These are phyloP conservation scores for Clitopilus hobsonii DNA, from an alignment of 768 basidiomycete species.

Conservation along the genomic window DNA sequence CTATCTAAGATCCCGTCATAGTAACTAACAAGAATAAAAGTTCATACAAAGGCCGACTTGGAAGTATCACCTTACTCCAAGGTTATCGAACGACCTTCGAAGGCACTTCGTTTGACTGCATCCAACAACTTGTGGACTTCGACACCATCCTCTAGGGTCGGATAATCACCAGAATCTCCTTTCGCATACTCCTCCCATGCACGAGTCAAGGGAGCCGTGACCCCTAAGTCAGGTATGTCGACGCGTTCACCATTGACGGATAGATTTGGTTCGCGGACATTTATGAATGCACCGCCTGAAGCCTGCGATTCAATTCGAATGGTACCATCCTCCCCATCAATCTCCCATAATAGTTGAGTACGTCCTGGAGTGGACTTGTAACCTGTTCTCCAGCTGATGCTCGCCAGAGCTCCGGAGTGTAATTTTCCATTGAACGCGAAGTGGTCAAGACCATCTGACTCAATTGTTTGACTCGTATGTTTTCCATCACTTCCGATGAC, in stretches of 20 bases:
- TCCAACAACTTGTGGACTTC: constrained; percentile 15
- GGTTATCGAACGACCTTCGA: too few species aligned
- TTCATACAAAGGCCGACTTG: too few species aligned
- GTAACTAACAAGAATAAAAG: too few species aligned
- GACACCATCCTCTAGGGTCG: constrained; percentile 25
- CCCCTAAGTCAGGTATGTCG: constrained; percentile 4
- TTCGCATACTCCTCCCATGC: constrained; percentile 20
- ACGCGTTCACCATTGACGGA: constrained; percentile 27
- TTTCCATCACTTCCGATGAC: constrained; percentile 18
- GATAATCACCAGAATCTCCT: constrained; percentile 12
- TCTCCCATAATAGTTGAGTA: constrained; percentile 24
- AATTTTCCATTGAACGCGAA: constrained; percentile 23
- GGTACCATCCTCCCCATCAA: constrained; percentile 28
- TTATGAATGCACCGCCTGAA: constrained; percentile 8
- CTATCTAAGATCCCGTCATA: too few species aligned
- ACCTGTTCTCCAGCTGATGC: constrained; percentile 19
- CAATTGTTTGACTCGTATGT: constrained; percentile 16
- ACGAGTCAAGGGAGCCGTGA: constrained; percentile 4
- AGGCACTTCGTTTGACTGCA: constrained; percentile 17
- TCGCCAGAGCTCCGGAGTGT: constrained; percentile 23
- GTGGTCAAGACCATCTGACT: constrained; percentile 20
- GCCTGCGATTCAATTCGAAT: constrained; percentile 18
- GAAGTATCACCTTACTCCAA: too few species aligned
- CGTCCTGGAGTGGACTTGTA: constrained; percentile 16
- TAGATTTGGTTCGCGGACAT: constrained; percentile 19